Conservation (phyloP, 2,329 filamentous ascomycete species). For the Sphaceloma murrayae region DNA sequence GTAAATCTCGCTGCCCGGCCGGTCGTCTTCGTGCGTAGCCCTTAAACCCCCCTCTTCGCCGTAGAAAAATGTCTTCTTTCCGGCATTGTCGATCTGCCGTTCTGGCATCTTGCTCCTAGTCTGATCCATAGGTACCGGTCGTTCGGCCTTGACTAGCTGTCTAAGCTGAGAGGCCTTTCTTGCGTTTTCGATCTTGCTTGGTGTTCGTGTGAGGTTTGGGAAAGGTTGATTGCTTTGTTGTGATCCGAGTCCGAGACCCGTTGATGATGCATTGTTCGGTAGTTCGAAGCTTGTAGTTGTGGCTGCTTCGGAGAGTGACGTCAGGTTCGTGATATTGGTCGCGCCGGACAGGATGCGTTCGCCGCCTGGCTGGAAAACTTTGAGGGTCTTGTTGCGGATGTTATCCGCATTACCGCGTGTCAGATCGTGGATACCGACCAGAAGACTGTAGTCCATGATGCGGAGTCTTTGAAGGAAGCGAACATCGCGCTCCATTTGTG, state of each 20-base stretch:
- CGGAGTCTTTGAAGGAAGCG: conserved; percentile 74
- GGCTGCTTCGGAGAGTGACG: conserved; percentile 7
- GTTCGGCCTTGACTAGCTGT: conserved; percentile 85
- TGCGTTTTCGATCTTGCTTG: conserved; percentile 84
- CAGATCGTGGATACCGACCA: conserved; percentile 89
- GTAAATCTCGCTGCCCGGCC: conserved; percentile 82
- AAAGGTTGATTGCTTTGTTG: conserved; percentile 38
- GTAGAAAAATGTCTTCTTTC: conserved; percentile 77
- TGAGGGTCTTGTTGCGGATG: conserved; percentile 74
- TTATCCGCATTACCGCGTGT: conserved; percentile 91
- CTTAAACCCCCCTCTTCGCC: conserved; percentile 86
- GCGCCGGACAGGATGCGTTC: conserved; percentile 35
- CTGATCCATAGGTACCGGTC: conserved; percentile 85
- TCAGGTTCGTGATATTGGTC: conserved; percentile 35
- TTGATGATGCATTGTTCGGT: conserved; percentile 15
- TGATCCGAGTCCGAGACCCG: conserved; percentile 1
- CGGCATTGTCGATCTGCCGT: conserved; percentile 58
- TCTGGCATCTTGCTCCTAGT: conserved; percentile 80
- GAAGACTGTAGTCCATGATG: conserved; percentile 97
- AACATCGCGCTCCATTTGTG: conserved; percentile 83
- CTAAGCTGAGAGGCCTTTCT: conserved; percentile 84
- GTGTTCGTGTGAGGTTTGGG: conserved; percentile 68
- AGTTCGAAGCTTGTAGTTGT: conserved; percentile 21
- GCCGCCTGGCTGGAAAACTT: conserved; percentile 86
- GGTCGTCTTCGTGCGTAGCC: conserved; percentile 84